Conservation (phyloP, 768 basidiomycete species). For the Cystobasidium ongulense region DNA sequence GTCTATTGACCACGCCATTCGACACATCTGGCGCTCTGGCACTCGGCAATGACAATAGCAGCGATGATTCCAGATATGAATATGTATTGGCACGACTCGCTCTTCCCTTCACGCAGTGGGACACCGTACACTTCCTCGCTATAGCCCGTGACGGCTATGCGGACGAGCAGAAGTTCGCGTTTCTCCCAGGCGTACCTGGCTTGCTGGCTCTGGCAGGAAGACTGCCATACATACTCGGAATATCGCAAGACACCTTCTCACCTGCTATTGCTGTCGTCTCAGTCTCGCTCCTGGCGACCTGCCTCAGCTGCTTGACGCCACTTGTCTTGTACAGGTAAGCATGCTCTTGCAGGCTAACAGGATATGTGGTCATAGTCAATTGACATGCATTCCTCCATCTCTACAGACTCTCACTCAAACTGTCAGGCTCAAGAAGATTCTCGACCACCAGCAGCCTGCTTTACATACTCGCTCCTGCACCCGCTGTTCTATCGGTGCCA, state of each 20-base stretch:
- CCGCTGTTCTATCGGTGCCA: slow-evolving; percentile 62
- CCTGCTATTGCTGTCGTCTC: slow-evolving; percentile 1
- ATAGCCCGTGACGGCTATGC: slow-evolving; percentile 56
- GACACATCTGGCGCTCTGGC: neutral
- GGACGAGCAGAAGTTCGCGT: slow-evolving; percentile 81
- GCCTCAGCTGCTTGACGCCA: slow-evolving; percentile 39
- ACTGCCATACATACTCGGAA: neutral
- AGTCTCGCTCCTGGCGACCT: slow-evolving; percentile 37
- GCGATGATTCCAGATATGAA: neutral
- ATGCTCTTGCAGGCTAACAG: slow-evolving; percentile 31
- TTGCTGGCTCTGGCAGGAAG: slow-evolving; percentile 49
- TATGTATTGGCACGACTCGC: neutral
- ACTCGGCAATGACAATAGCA: neutral
- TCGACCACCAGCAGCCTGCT: slow-evolving; percentile 59
- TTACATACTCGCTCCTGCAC: slow-evolving; percentile 73
- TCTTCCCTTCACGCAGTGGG: slow-evolving; percentile 62
- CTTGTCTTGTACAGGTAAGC: slow-evolving; percentile 44
- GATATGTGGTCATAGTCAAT: too few relatives aligned
- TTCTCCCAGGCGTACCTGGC: slow-evolving; percentile 62
- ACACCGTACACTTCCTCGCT: slow-evolving; percentile 68
- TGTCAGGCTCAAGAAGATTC: slow-evolving; percentile 53
- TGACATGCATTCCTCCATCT: slow-evolving; percentile 46
- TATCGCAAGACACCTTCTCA: neutral
- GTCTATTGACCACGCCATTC: slow-evolving; percentile 18
- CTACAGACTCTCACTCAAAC: slow-evolving; percentile 40